These are phyloP conservation scores for Aspergillus eucalypticola DNA, from an alignment of 2,329 filamentous ascomycete species.

Conservation along the genomic window DNA sequence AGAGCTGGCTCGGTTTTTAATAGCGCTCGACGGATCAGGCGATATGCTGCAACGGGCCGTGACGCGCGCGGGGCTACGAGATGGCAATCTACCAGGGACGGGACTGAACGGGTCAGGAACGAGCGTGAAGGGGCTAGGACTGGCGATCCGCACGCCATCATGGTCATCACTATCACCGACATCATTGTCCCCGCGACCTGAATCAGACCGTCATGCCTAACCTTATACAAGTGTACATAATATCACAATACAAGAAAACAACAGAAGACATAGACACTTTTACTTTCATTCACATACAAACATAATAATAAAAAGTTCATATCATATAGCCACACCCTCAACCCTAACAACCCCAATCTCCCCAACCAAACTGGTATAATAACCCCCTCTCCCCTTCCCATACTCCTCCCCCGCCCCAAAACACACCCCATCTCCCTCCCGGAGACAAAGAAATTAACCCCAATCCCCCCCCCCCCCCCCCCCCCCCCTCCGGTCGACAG, in stretches of 20 bases:
- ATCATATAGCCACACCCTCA: too few species aligned
- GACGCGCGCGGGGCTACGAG: constrained; percentile 41
- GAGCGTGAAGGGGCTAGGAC: constrained; percentile 36
- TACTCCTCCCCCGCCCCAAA: too few species aligned
- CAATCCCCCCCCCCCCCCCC: too few species aligned
- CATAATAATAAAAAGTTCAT: too few species aligned
- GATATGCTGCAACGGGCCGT: constrained; percentile 63
- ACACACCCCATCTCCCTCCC: too few species aligned
- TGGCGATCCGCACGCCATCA: constrained; percentile 34
- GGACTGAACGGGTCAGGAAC: constrained; percentile 28
- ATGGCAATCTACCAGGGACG: constrained; percentile 14
- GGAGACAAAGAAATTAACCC: too few species aligned
- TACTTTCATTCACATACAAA: background rate
- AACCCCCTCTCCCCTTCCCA: too few species aligned
- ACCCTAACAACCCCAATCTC: background rate
- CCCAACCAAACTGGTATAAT: too few species aligned
- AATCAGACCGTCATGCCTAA: background rate
- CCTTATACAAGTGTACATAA: constrained; percentile 9
- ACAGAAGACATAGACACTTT: too few species aligned
- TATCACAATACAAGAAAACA: background rate
- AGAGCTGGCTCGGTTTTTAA: constrained; percentile 90
- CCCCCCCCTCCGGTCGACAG: too few species aligned
- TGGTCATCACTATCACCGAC: constrained; percentile 36
- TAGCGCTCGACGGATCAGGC: constrained; percentile 85
- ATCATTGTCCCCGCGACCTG: constrained; percentile 25